Base-by-base conservation (phyloP, 352 stramenopile species). In the Pseudoperonospora humuli region DNA sequence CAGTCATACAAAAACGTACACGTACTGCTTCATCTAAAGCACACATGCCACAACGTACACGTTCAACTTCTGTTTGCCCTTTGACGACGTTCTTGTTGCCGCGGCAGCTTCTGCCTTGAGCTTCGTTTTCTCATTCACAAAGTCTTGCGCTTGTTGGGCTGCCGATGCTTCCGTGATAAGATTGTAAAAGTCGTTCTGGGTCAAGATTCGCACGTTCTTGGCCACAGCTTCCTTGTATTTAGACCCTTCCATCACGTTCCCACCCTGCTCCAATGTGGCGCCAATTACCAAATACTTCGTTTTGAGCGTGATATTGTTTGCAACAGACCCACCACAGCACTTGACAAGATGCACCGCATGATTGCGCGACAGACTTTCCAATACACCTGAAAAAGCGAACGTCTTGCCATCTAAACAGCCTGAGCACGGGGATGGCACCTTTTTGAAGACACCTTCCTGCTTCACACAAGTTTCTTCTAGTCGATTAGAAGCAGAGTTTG, bases 161-260 rank as follows among this genome's bases (percentile, higher is more conserved):
- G 84, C 61, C 13, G 77, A 50, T 6, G 64, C 59, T 21, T 93
- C 80, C 0, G 75, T 80, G 38, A 91, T 87, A 14, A 93, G 54
- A 40, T 93, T 91, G 60, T 73, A 93, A 36, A 92, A 92, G 50
- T 90, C 70, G 33, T 84, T 86, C 50, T 94, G 79, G n/a, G 75
- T 84, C 43, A 94, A 38, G 20, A 93, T 71, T 25, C 75, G 67
- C n/a, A 89, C 71, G 50, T 92, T 87, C 47, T 92, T 90, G 1
- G 64, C 70, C 17, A 83, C 46, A 8, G 86, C 89, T 34, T 95
- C 89, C 41, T 83, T 84, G 68, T 95, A 97, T 64, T 98, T 98
- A 45, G 46, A 39, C 26, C 75, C 58, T 1, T 59, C 39, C 1
- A 60, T 57, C 13, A 92, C 62, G 15, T 82, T 57, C 6, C 69